phyloP scores from a whole-genome alignment of 164 flowering plant species.

The Chloranthus sessilifolius region DNA sequence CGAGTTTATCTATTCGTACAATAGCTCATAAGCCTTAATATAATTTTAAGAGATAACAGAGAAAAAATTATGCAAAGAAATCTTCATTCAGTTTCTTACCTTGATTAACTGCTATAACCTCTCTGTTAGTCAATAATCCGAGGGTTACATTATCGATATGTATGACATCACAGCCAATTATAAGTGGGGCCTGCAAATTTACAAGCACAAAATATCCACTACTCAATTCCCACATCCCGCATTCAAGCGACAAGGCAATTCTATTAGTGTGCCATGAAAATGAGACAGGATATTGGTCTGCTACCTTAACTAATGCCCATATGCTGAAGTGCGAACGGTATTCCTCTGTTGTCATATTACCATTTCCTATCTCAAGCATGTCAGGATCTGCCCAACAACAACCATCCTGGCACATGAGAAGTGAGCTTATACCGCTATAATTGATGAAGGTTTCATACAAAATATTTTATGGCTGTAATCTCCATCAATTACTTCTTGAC shows the following conservation, averaged over 20 bases:
- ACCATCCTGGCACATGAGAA: not conserved
- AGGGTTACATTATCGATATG: constrained; percentile 33
- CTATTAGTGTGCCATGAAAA: too few relatives aligned
- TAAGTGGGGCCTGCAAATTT: constrained; percentile 56
- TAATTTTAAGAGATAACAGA: too few relatives aligned
- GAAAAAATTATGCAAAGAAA: too few relatives aligned
- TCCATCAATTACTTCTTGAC: too few relatives aligned
- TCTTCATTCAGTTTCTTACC: constrained; percentile 27
- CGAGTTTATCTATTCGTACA: constrained; percentile 58
- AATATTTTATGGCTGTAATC: too few relatives aligned
- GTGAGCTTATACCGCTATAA: too few relatives aligned
- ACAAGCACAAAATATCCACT: not conserved
- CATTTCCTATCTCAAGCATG: constrained; percentile 93
- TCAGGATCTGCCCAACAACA: constrained; percentile 54
- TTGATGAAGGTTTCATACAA: too few relatives aligned
- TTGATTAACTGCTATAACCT: constrained; percentile 79
- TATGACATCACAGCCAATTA: constrained; percentile 71
- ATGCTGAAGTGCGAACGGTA: constrained; percentile 86
- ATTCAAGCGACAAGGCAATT: not conserved
- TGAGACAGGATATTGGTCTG: too few relatives aligned
- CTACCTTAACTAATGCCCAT: constrained; percentile 76
- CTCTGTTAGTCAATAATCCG: constrained; percentile 51
- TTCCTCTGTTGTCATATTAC: constrained; percentile 74
- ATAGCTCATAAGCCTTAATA: too few relatives aligned
- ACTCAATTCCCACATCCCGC: not conserved